phyloP scores from a whole-genome alignment of 2,329 filamentous ascomycete genomes.

The Claviceps pusilla region DNA sequence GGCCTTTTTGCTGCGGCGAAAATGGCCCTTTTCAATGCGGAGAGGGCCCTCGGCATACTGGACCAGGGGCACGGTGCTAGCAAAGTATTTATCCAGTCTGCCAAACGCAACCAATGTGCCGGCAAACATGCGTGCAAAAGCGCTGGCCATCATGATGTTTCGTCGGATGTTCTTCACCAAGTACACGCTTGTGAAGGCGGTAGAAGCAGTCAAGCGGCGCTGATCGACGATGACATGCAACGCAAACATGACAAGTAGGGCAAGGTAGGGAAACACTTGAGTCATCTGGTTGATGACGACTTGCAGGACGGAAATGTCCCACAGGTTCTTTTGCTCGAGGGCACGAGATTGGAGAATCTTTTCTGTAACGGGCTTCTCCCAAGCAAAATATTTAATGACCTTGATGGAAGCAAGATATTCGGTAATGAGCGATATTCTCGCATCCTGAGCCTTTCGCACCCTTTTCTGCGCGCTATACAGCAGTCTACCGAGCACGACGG shows the following conservation, averaged over 20 bases:
- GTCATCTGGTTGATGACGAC: slow-evolving; percentile 32
- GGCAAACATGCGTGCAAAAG: slow-evolving; percentile 22
- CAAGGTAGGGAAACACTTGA: slow-evolving; percentile 36
- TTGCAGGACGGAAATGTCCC: slow-evolving; percentile 35
- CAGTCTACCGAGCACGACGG: slow-evolving; percentile 30
- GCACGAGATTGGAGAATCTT: slow-evolving; percentile 34
- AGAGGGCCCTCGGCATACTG: slow-evolving; percentile 35
- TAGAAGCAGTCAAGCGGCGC: slow-evolving; percentile 35
- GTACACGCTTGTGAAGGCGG: slow-evolving; percentile 41
- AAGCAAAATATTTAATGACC: slow-evolving; percentile 46
- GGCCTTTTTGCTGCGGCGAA: slow-evolving; percentile 35
- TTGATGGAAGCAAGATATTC: slow-evolving; percentile 44
- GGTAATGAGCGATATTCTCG: slow-evolving; percentile 40
- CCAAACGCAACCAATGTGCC: slow-evolving; percentile 28
- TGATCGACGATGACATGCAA: slow-evolving; percentile 33
- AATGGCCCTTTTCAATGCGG: slow-evolving; percentile 29
- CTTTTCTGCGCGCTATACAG: slow-evolving; percentile 36
- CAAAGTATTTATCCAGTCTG: slow-evolving; percentile 39
- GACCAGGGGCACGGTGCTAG: slow-evolving; percentile 31
- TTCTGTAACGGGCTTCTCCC: slow-evolving; percentile 39
- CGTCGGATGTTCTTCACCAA: slow-evolving; percentile 37
- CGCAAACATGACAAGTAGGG: slow-evolving; percentile 39
- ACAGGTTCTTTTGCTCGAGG: slow-evolving; percentile 38
- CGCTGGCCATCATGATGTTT: slow-evolving; percentile 35
- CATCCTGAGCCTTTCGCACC: slow-evolving; percentile 41